phyloP scores from a whole-genome alignment of 345 rosid genomes.

The Arabidopsis suecica region DNA sequence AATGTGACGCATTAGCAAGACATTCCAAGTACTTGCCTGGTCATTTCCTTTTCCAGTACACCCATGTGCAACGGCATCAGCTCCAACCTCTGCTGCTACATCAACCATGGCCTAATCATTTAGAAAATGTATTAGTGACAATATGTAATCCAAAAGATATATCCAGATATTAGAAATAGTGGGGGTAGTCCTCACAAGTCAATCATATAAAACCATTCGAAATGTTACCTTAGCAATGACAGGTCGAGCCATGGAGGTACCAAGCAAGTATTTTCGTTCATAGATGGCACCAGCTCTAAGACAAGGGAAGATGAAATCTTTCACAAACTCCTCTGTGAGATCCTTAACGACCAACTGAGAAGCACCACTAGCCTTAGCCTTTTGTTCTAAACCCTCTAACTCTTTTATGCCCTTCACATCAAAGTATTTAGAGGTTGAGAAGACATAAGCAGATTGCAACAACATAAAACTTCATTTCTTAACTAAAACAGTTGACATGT shows the following conservation, averaged over 20 bases:
- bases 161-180: slow-evolving; percentile 4
- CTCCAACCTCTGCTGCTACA: slow-evolving; percentile 95
- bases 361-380: slow-evolving; percentile 98
- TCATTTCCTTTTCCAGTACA: slow-evolving; percentile 99
- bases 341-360: slow-evolving; percentile 92
- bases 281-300: slow-evolving; percentile 93
- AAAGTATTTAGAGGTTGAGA: slow-evolving; percentile 14
- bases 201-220: not conserved
- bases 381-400: slow-evolving; percentile 89
- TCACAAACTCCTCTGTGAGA: slow-evolving; percentile 88
- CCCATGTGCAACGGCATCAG: slow-evolving; percentile 96
- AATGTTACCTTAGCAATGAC: slow-evolving; percentile 84
- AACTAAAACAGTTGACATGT: slow-evolving; percentile 1
- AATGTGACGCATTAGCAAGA: not conserved
- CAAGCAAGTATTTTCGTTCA: slow-evolving; percentile 90
- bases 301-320: slow-evolving; percentile 86
- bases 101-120: slow-evolving; percentile 94
- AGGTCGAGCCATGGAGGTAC: slow-evolving; percentile 99
- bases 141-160: not conserved
- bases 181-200: not conserved
- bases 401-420: slow-evolving; percentile 73
- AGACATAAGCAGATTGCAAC: not conserved
- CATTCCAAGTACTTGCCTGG: slow-evolving; percentile 60
- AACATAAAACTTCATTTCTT: slow-evolving; percentile 6
- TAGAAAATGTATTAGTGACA: slow-evolving; percentile 8